Evolutionary conservation across 2,329 filamentous ascomycete species (phyloP), one percentile per base, ranked within the genome.

Genomic region (Tricladium varicosporioides): DNA sequence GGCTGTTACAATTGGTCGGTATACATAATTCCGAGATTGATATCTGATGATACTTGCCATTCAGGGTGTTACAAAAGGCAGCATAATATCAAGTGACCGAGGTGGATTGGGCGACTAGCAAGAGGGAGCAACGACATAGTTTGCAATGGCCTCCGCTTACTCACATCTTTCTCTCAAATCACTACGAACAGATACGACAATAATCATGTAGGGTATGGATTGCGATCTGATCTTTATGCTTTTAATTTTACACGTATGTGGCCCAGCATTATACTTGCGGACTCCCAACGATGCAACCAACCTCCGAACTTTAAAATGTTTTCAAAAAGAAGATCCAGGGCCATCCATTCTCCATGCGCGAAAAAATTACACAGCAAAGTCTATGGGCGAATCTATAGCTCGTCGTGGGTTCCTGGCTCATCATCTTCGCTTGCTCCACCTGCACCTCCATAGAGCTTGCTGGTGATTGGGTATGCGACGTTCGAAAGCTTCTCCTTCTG

Each of bases 401-500:
- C 89, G 71, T 92, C 89, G 76, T 92, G 89, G 58, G 73, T 75
- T 65, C 76, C 73, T 62, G 85, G 83, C 75, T 86, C 89, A 65
- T 92, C 89, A 65, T 91, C 88, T 58, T 80, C 83, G 66, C 80
- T 83, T 62, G 81, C 85, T 65, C 82, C 87, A 68, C 84, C 85
- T 70, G 82, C 80, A 67, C 80, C 75, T 67, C 75, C 79, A 82
- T 97, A 97, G 71, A 97, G 84, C 86, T 99, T 99, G 81, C 91
- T 96, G 69, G 94, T 99, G 79, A 99, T 99, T 67, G 94, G 94
- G 81, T 97, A 97, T 54, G 94, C 94, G 64, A 97, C 90, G 75
- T 89, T 89, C 70, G 90, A 95, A 67, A 99, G 85, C 85, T 97
- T 97, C 89, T 99, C 93, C 83, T 95, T 96, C 83, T 97, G 93